phyloP scores from a whole-genome alignment of 331 rosid species.

The Phaseolus coccineus region DNA sequence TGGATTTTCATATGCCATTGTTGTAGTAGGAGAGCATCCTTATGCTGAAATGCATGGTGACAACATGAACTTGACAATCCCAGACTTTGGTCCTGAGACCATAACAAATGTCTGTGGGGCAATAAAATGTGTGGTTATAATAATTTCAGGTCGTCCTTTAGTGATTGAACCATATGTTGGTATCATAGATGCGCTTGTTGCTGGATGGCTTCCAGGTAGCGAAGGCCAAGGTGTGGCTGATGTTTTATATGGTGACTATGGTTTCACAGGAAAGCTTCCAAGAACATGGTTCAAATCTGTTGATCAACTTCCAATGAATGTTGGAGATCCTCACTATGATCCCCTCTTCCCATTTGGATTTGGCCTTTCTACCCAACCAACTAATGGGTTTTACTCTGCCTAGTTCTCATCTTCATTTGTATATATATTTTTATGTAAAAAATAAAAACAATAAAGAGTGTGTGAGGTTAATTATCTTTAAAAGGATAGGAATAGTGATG shows the following conservation, averaged over 20 bases:
- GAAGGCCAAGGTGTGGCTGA: constrained; percentile 85
- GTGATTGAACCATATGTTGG: constrained; percentile 60
- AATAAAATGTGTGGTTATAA: constrained; percentile 61
- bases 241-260: constrained; percentile 70
- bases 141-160: constrained; percentile 72
- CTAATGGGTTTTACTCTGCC: constrained; percentile 35
- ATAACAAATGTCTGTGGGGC: constrained; percentile 62
- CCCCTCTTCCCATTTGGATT: constrained; percentile 79
- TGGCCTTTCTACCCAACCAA: constrained; percentile 67
- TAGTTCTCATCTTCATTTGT: constrained; percentile 8
- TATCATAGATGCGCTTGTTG: constrained; percentile 64
- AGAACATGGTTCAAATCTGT: constrained; percentile 77
- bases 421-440: not conserved
- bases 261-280: constrained; percentile 74
- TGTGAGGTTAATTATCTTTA: too few relatives aligned
- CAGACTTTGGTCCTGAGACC: constrained; percentile 56
- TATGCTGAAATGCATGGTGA: constrained; percentile 74
- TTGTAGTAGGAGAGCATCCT: constrained; percentile 72
- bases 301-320: constrained; percentile 79
- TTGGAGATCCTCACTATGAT: constrained; percentile 72
- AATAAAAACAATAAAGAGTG: too few relatives aligned
- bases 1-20: constrained; percentile 63
- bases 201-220: constrained; percentile 83
- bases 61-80: constrained; percentile 60
- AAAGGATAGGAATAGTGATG: too few relatives aligned